Conservation (phyloP, 495 filamentous ascomycete species). For the Tuber umbilicatum region DNA sequence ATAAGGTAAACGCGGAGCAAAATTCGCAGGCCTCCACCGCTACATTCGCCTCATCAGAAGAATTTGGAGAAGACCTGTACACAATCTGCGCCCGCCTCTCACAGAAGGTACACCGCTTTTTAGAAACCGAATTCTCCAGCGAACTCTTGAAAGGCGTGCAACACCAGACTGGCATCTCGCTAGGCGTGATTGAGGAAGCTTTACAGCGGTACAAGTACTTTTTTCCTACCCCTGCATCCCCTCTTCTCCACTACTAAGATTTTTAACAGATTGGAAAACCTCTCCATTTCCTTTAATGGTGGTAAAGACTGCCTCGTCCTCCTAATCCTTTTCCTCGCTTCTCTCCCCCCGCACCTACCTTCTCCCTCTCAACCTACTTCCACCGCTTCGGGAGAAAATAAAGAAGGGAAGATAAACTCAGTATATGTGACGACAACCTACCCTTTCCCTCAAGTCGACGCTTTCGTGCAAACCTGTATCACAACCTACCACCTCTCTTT, state of each 20-base stretch:
- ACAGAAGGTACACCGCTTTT: slow-evolving; percentile 60
- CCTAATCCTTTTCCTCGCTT: slow-evolving; percentile 76
- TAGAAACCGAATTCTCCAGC: slow-evolving; percentile 54
- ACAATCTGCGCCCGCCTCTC: slow-evolving; percentile 57
- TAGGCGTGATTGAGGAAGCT: slow-evolving; percentile 66
- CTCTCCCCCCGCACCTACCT: slow-evolving; percentile 47
- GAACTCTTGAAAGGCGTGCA: slow-evolving; percentile 61
- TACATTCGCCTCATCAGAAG: not conserved
- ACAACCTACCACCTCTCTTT: slow-evolving; percentile 66
- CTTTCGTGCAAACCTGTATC: slow-evolving; percentile 64
- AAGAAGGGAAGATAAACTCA: slow-evolving; percentile 8
- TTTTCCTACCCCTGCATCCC: slow-evolving; percentile 12
- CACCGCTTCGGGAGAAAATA: slow-evolving; percentile 11
- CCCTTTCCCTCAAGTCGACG: slow-evolving; percentile 77
- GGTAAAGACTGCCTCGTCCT: slow-evolving; percentile 97
- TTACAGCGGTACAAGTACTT: slow-evolving; percentile 62
- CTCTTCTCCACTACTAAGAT: slow-evolving; percentile 4
- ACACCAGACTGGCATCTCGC: slow-evolving; percentile 60
- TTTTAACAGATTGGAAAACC: slow-evolving; percentile 56
- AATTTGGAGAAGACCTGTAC: not conserved
- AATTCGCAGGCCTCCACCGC: not conserved
- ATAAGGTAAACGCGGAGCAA: not conserved
- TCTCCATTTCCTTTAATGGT: slow-evolving; percentile 93
- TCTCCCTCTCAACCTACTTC: slow-evolving; percentile 13
- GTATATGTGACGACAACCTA: slow-evolving; percentile 79